These are phyloP conservation scores for Pseudogymnoascus sp. DNA, from an alignment of 2,329 filamentous ascomycete species.

Conservation along the genomic window DNA sequence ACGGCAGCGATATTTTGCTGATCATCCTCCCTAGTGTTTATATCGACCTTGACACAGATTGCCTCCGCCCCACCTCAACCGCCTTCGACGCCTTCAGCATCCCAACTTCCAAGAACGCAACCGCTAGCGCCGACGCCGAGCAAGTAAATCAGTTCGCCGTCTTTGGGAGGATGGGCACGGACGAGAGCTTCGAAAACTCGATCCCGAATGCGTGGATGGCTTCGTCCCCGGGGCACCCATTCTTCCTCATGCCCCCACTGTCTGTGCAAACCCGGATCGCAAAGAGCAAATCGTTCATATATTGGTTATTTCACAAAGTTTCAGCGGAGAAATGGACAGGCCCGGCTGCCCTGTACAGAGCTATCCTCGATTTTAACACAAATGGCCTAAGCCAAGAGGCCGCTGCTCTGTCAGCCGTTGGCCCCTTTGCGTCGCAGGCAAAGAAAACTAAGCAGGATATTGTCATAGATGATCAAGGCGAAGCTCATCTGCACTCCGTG, in stretches of 20 bases:
- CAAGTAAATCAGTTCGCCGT: too few relatives aligned
- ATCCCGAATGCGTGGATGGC: slow-evolving; percentile 34
- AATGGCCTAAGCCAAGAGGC: neutral
- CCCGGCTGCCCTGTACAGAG: neutral
- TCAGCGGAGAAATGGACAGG: neutral
- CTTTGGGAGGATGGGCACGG: too few relatives aligned
- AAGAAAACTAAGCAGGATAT: slow-evolving; percentile 14
- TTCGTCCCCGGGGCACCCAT: slow-evolving; percentile 28
- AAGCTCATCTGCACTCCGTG: neutral
- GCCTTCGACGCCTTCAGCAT: too few relatives aligned
- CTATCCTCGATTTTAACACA: slow-evolving; percentile 1
- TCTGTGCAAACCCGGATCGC: slow-evolving; percentile 8
- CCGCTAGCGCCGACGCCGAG: too few relatives aligned
- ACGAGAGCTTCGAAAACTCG: slow-evolving; percentile 24
- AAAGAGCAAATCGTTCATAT: neutral
- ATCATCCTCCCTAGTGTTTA: too few relatives aligned
- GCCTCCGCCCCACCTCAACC: too few relatives aligned
- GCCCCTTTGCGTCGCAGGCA: neutral
- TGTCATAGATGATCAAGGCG: neutral
- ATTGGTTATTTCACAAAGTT: neutral
- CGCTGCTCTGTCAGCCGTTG: neutral
- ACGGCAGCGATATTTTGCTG: too few relatives aligned
- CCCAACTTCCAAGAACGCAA: too few relatives aligned
- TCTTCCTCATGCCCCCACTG: slow-evolving; percentile 26
- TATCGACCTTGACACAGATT: too few relatives aligned